Evolutionary conservation across 208 protist genomes (phyloP).

Genomic region (Leishmania turanica): DNA sequence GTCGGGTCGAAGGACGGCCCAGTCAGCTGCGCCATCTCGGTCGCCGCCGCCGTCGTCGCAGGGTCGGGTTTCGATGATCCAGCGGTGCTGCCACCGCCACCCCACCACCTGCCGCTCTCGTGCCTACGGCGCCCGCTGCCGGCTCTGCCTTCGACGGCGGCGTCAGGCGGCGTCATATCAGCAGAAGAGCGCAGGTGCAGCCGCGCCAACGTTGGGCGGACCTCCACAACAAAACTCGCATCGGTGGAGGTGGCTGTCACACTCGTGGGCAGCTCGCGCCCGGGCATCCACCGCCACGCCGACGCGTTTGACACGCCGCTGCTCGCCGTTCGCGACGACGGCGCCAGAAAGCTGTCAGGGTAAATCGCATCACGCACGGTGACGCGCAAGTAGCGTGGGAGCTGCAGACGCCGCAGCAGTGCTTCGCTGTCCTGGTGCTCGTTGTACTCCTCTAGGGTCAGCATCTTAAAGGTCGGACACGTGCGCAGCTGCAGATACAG

Average conservation of each 20-base stretch:
- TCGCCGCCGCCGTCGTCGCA: background rate
- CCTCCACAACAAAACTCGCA: slow-evolving; percentile 62
- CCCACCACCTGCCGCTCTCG: slow-evolving; percentile 17
- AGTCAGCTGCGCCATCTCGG: background rate
- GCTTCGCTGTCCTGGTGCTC: slow-evolving; percentile 76
- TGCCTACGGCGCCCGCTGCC: background rate
- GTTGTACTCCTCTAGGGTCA: slow-evolving; percentile 78
- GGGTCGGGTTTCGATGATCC: background rate
- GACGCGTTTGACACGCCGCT: background rate
- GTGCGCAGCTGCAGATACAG: slow-evolving; percentile 65
- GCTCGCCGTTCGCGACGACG: background rate
- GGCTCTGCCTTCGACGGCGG: background rate
- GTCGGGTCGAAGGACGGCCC: slow-evolving; percentile 26
- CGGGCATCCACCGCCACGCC: background rate
- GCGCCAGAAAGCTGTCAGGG: slow-evolving; percentile 61
- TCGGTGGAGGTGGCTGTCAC: slow-evolving; percentile 30
- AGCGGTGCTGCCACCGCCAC: background rate
- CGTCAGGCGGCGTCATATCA: background rate
- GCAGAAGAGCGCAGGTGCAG: slow-evolving; percentile 64
- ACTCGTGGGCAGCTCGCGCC: background rate
- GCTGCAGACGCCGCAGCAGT: slow-evolving; percentile 58
- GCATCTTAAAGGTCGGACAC: slow-evolving; percentile 81
- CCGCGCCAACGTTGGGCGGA: slow-evolving; percentile 77
- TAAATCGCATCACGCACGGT: slow-evolving; percentile 56
- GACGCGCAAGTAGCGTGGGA: slow-evolving; percentile 72